Evolutionary conservation across 352 stramenopile genomes (phyloP), one percentile per base, ranked within the genome.

Genomic region (Globisporangium mamillatum): DNA sequence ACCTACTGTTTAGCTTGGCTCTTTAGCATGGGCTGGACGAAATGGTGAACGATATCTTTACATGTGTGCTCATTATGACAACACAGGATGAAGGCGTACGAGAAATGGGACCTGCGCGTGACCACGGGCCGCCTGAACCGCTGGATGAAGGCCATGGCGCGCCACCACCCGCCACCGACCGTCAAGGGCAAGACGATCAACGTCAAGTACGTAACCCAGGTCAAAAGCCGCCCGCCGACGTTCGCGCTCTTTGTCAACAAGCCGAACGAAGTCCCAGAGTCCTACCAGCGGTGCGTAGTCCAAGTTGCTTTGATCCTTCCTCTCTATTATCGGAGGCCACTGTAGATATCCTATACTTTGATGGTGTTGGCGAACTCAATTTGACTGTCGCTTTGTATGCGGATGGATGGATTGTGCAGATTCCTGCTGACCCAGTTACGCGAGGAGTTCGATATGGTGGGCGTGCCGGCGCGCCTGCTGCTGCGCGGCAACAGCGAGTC

Each of bases 141-240:
- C 24, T 95, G 87, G 87, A 81, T 95, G 44, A 88, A 92, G 67
- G 84, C 88, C 38, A 95, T 95, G 84, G 80, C 79, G 36, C 82
- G 86, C 25, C 88, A 95, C 71, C 88, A 95, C 73, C 86, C 86
- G 54, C 86, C 88, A 52, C 88, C 88, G 68, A 91, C 82, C 4
- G 70, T 93, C 66, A 92, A 91, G 66, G 88, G 88, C 75, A 95
- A 95, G 78, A 79, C 82, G 60, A 71, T 94, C 41, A 95, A 95
- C 70, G 73, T 95, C 79, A 95, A 95, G 75, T 95, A 95, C 81
- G 81, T 87, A 61, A 94, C 88, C 36, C 88, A 95, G 69, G 83
- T 95, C 58, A 95, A 94, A 77, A 80, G 84, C 2, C 84, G 88
- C 0, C 86, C 86, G 32, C 88, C 88, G 44, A 95, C 88, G 6